Evolutionary conservation across 208 protist genomes (phyloP).

Genomic region (Phytomonas francai): DNA sequence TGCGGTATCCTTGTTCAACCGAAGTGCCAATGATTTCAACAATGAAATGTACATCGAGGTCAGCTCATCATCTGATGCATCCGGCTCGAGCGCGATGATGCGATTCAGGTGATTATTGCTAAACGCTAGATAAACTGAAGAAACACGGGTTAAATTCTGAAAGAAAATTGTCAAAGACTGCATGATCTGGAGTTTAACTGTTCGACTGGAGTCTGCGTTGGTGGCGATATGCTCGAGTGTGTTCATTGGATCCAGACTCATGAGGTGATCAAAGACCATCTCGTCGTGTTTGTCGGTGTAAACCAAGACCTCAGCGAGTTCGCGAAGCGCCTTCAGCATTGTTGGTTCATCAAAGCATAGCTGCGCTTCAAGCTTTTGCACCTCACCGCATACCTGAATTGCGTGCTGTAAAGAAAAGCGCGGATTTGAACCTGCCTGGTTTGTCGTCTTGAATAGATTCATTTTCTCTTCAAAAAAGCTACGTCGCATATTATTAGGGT

Average conservation of each 20-base stretch:
- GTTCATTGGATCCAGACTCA: slow-evolving; percentile 48
- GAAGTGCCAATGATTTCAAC: slow-evolving; percentile 72
- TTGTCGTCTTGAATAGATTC: no score
- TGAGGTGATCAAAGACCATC: slow-evolving; percentile 49
- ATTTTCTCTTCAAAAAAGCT: no score
- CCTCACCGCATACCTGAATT: slow-evolving; percentile 36
- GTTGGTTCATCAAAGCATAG: no score
- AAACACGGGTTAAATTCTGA: slow-evolving; percentile 56
- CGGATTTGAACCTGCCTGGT: no score
- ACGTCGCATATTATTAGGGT: no score
- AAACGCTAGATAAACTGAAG: slow-evolving; percentile 71
- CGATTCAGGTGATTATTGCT: slow-evolving; percentile 86
- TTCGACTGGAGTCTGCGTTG: slow-evolving; percentile 34
- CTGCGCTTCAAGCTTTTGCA: slow-evolving; percentile 19
- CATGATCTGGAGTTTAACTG: slow-evolving; percentile 57
- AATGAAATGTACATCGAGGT: slow-evolving; percentile 78
- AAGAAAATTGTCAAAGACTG: slow-evolving; percentile 72
- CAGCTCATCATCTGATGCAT: slow-evolving; percentile 78
- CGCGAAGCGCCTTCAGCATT: slow-evolving; percentile 33
- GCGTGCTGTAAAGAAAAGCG: slow-evolving; percentile 53
- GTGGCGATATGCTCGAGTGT: slow-evolving; percentile 63
- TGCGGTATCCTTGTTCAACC: slow-evolving; percentile 65
- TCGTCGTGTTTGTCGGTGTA: slow-evolving; percentile 75
- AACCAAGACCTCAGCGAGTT: slow-evolving; percentile 70
- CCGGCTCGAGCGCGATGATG: slow-evolving; percentile 68